Evolutionary conservation across 202 grass and related monocot species (phyloP).

Genomic region (Saccharum hybrid): DNA sequence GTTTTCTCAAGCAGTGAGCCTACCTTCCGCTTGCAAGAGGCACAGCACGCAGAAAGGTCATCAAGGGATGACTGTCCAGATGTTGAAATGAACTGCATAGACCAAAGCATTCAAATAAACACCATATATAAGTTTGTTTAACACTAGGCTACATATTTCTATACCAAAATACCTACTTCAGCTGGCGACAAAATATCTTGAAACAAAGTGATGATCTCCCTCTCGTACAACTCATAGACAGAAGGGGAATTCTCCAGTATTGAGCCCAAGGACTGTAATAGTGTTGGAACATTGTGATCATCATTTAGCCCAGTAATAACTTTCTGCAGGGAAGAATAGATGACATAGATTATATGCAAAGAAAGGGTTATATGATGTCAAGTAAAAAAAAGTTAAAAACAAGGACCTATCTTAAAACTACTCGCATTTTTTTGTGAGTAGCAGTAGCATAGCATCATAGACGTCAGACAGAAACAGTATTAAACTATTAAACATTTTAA

Average conservation of each 20-base stretch:
- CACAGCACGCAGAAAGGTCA: slow-evolving; percentile 61
- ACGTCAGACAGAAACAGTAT: slow-evolving; percentile 19
- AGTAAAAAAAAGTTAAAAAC: slow-evolving; percentile 32
- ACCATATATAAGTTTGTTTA: slow-evolving; percentile 30
- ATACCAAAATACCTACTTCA: slow-evolving; percentile 61
- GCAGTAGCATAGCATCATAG: slow-evolving; percentile 32
- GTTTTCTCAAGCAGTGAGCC: slow-evolving; percentile 34
- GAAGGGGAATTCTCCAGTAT: slow-evolving; percentile 80
- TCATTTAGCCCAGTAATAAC: slow-evolving; percentile 63
- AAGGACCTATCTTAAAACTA: slow-evolving; percentile 19
- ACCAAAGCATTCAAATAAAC: slow-evolving; percentile 40
- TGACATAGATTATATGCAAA: slow-evolving; percentile 33
- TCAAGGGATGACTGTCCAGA: slow-evolving; percentile 49
- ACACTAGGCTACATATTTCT: slow-evolving; percentile 25
- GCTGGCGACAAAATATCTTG: slow-evolving; percentile 68
- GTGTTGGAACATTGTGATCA: slow-evolving; percentile 64
- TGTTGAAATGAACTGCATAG: slow-evolving; percentile 58
- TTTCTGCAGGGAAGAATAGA: slow-evolving; percentile 67
- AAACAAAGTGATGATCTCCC: slow-evolving; percentile 58
- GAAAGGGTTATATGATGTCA: not conserved
- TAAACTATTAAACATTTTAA: slow-evolving; percentile 12
- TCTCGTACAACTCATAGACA: slow-evolving; percentile 58
- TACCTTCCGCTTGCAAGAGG: slow-evolving; percentile 91
- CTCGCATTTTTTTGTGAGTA: not conserved
- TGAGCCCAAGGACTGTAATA: slow-evolving; percentile 77